Base-by-base conservation (phyloP, 2,329 filamentous ascomycete species). In the Pyrenochaeta sp. region DNA sequence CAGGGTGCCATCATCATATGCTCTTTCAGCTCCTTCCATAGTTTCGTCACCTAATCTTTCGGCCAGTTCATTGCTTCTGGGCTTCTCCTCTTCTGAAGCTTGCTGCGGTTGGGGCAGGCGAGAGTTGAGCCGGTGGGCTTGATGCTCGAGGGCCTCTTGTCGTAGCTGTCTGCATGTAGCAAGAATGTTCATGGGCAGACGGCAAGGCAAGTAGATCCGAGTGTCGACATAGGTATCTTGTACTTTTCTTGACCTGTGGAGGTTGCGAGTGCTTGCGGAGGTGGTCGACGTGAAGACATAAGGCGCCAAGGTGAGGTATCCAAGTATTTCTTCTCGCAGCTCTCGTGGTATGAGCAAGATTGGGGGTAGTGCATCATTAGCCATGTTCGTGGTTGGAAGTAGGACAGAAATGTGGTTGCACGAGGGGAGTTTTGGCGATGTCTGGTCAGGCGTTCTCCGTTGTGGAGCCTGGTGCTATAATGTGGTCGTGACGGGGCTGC, bases 131-230 rank as follows among this genome's bases (percentile, higher is more conserved):
- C 42, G 27, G 28, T 46, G 45, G 15, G 42, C 28, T 14, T 57
- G 48, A 6, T 55, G 42, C 9, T 61, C 50, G 15, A 67, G 34
- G 29, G 51, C 51, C 41, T 67, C 63, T 14, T 60, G 41, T 18
- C 64, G 53, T 4, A 66, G 36, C 30, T 67, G 63, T n/a, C 39
- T 54, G 44, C 65, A 65, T 8, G 53, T 53, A 20, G 36, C 55
- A 8, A 67, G 39, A 7, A 67, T 6, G 20, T 59, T 61, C 11
- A 49, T 22, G 8, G 61, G 53, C 2, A 55, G 45, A 6, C 45
- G 53, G 1, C 31, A 50, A 7, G 64, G 63, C 4, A 68, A 17
- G 32, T 58, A 62, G 29, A 66, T 64, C 11, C 64, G 59, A 13
- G 59, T 58, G 30, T 69, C 64, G 15, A 69, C 19, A 19, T 60